Percentiles rank a stretch among this genome's conserved stretches.
Evolutionary conservation across 208 protist species (phyloP).

Genomic region (Trypanosoma mega): DNA sequence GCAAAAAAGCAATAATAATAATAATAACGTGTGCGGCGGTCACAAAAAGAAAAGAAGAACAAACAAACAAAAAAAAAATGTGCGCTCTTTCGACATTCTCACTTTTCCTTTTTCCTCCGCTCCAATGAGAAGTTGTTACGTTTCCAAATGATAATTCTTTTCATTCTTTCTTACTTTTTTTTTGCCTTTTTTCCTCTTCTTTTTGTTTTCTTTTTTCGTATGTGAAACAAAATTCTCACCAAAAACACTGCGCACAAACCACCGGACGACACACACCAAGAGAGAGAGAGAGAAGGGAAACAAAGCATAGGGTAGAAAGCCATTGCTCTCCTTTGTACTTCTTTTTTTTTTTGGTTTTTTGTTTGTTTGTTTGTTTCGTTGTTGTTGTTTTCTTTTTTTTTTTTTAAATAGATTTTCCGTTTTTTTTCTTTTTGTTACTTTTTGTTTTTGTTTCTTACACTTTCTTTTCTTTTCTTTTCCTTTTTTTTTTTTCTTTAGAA

Average conservation of each 20-base stretch:
- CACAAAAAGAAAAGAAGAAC: conserved; percentile 12
- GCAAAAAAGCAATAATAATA: background rate
- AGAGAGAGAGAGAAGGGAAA: conserved; percentile 19
- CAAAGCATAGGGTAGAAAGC: conserved; percentile 16
- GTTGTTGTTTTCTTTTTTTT: conserved; percentile 18
- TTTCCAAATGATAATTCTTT: no score
- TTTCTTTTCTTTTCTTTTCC: conserved; percentile 17
- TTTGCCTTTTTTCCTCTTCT: no score
- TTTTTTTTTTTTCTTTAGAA: conserved; percentile 6
- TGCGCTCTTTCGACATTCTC: no score
- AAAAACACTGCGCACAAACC: background rate
- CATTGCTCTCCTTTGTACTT: background rate
- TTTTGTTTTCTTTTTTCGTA: no score
- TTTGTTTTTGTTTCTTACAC: conserved; percentile 16
- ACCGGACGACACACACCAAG: background rate
- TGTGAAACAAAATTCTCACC: background rate
- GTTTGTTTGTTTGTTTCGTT: conserved; percentile 11
- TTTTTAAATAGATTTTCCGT: no score
- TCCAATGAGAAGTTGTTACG: no score
- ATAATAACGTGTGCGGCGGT: background rate
- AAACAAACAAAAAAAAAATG: conserved; percentile 12
- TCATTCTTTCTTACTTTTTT: no score
- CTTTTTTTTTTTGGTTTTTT: conserved; percentile 5
- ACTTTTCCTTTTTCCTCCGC: no score
- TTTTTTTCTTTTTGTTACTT: conserved; percentile 14